Evolutionary conservation across 768 basidiomycete species (phyloP).

Genomic region (Naganishia antarctica): DNA sequence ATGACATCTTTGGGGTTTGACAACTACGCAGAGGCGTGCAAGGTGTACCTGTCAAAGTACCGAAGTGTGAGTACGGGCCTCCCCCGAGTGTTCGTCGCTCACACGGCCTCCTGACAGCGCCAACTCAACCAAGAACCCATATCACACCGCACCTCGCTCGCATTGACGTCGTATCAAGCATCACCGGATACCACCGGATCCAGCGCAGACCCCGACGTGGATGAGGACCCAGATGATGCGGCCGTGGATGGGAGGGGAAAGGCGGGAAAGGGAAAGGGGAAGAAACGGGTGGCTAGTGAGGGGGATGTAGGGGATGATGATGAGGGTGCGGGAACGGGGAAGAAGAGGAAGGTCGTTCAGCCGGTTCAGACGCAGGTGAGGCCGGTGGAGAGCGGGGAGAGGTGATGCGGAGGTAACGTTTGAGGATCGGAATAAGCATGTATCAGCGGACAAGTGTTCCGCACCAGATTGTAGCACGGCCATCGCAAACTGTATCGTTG

Average conservation of each 20-base stretch:
- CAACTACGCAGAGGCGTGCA: conserved; percentile 85
- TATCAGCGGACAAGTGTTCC: no score
- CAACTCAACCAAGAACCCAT: conserved; percentile 17
- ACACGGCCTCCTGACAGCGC: not conserved
- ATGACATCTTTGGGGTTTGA: conserved; percentile 90
- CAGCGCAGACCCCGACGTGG: not conserved
- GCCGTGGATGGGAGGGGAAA: no score
- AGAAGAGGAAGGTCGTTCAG: not conserved
- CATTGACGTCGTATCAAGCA: conserved; percentile 1
- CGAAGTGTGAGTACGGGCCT: conserved; percentile 58
- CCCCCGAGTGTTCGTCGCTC: not conserved
- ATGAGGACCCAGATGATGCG: not conserved
- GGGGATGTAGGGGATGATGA: not conserved
- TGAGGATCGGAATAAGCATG: no score
- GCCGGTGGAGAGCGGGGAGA: not conserved
- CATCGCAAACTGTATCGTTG: no score
- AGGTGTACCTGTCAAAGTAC: conserved; percentile 86
- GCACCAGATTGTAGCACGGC: not conserved
- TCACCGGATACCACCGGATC: conserved; percentile 2
- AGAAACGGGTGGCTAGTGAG: not conserved
- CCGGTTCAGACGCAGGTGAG: not conserved
- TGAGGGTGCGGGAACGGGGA: not conserved
- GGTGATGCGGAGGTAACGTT: not conserved
- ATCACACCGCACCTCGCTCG: conserved; percentile 15
- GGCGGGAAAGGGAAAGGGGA: not conserved